Evolutionary conservation across 2,329 filamentous ascomycete species (phyloP).

Genomic region (Calonectria hongkongensis): DNA sequence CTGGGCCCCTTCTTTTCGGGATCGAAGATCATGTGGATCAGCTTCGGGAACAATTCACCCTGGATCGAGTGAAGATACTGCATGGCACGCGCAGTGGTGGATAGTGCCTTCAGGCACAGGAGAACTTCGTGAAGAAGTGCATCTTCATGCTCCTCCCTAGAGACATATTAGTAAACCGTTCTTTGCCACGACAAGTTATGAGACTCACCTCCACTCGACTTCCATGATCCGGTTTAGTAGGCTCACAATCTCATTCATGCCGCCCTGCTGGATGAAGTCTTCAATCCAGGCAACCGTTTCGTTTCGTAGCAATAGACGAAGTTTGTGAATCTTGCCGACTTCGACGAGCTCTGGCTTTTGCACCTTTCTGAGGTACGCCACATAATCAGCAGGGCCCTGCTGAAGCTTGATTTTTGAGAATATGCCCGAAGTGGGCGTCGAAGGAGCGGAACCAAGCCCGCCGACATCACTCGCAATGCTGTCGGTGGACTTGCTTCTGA

Average conservation of each 20-base stretch:
- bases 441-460: slow-evolving; percentile 67
- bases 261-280: slow-evolving; percentile 89
- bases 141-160: slow-evolving; percentile 95
- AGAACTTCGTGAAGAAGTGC: slow-evolving; percentile 93
- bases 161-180: slow-evolving; percentile 35
- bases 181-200: slow-evolving; percentile 1
- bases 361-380: slow-evolving; percentile 87
- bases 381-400: slow-evolving; percentile 87
- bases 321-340: slow-evolving; percentile 95
- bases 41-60: slow-evolving; percentile 86
- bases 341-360: slow-evolving; percentile 89
- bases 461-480: slow-evolving; percentile 78
- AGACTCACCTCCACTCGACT: slow-evolving; percentile 91
- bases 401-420: slow-evolving; percentile 83
- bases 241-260: slow-evolving; percentile 93
- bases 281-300: slow-evolving; percentile 98
- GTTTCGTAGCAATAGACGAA: slow-evolving; percentile 91
- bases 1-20: slow-evolving; percentile 98
- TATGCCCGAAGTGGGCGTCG: slow-evolving; percentile 73
- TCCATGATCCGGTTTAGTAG: slow-evolving; percentile 94
- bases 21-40: slow-evolving; percentile 93
- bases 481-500: slow-evolving; percentile 83
- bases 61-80: slow-evolving; percentile 88
- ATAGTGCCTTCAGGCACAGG: slow-evolving; percentile 94
- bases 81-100: slow-evolving; percentile 91